These are phyloP conservation scores for Podosphaera fusca DNA, from an alignment of 2,329 filamentous ascomycete genomes.

Conservation along the genomic window DNA sequence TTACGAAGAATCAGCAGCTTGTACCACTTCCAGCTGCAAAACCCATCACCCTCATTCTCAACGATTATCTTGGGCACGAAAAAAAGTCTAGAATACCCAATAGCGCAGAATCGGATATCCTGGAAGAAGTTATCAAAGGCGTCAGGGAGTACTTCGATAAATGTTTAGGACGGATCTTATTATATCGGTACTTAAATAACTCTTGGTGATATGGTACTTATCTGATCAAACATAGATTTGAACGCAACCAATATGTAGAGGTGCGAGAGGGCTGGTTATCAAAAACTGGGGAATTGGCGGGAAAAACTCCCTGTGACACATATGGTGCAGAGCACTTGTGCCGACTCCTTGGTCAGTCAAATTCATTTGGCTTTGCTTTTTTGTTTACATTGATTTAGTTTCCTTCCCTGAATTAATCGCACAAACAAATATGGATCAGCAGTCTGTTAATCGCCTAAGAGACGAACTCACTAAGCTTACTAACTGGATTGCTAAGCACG, in stretches of 20 bases:
- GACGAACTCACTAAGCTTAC: conserved; percentile 78
- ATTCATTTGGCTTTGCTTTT: conserved; percentile 12
- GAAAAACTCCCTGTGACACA: conserved; percentile 53
- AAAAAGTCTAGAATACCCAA: conserved; percentile 38
- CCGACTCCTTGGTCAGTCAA: conserved; percentile 54
- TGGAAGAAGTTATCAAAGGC: conserved; percentile 73
- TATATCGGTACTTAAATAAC: conserved; percentile 39
- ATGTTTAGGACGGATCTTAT: conserved; percentile 61
- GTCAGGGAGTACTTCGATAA: conserved; percentile 89
- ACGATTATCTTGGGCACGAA: conserved; percentile 57
- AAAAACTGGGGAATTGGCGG: conserved; percentile 36
- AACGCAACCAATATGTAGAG: conserved; percentile 69
- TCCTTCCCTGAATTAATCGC: conserved; percentile 81
- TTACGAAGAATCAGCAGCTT: conserved; percentile 84
- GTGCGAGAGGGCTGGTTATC: conserved; percentile 47
- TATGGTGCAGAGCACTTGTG: conserved; percentile 87
- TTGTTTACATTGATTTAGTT: conserved; percentile 26
- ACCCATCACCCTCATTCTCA: conserved; percentile 54
- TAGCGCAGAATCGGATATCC: conserved; percentile 55
- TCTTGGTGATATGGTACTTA: background rate
- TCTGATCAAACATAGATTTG: conserved; percentile 34
- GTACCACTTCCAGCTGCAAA: conserved; percentile 60
- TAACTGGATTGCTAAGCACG: conserved; percentile 52
- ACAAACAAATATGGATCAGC: conserved; percentile 93
- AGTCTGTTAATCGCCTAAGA: conserved; percentile 67